These are phyloP conservation scores for Trichophyton mentagrophytes DNA, from an alignment of 2,329 filamentous ascomycete species.

Conservation along the genomic window DNA sequence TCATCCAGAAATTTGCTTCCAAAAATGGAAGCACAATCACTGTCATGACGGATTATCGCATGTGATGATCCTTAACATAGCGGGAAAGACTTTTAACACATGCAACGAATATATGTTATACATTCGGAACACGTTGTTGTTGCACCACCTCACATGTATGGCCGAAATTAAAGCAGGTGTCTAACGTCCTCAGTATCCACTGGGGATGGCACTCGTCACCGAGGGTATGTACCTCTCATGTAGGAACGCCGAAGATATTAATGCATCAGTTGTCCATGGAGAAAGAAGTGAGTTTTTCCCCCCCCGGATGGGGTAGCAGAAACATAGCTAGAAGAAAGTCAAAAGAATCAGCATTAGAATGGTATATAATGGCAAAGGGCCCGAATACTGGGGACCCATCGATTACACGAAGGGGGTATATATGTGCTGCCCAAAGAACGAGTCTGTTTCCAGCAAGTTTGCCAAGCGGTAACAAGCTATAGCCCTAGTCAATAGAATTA, in stretches of 20 bases:
- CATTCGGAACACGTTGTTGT: constrained; percentile 3
- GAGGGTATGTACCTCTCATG: not conserved
- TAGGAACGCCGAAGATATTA: not conserved
- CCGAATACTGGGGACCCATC: not conserved
- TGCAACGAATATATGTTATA: constrained; percentile 1
- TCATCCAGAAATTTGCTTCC: not conserved
- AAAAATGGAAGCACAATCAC: not conserved
- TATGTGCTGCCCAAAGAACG: not conserved
- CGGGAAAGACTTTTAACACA: not conserved
- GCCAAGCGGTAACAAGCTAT: not conserved
- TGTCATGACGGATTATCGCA: not conserved
- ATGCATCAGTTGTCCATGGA: not conserved
- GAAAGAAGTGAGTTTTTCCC: not conserved
- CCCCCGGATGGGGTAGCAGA: too few relatives aligned
- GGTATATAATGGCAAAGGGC: not conserved
- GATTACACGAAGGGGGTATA: not conserved
- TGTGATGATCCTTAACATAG: not conserved
- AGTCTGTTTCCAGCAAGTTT: not conserved
- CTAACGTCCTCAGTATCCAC: not conserved
- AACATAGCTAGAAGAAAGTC: too few relatives aligned
- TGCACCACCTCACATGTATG: constrained; percentile 1
- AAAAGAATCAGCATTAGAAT: not conserved
- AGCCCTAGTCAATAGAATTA: not conserved
- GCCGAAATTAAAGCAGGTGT: not conserved
- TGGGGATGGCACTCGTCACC: not conserved